Conservation (phyloP, 192 early-diverging fungal species). For the Linnemannia schmuckeri region DNA sequence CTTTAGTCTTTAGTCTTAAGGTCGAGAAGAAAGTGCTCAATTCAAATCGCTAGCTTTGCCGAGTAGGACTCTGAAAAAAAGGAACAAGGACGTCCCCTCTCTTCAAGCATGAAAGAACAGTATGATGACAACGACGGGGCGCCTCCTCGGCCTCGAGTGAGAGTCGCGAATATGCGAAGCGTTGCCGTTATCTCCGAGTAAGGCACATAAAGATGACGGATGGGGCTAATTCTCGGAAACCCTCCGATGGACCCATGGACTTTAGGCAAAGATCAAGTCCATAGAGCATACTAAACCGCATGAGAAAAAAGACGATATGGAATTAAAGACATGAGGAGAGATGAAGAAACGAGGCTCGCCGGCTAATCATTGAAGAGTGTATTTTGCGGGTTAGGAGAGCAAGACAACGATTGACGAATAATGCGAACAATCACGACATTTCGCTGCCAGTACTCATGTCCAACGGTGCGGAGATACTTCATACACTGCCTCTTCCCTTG, state of each 20-base stretch:
- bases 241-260: background rate
- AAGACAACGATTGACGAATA: background rate
- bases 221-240: background rate
- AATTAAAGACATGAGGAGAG: background rate
- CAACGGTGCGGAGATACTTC: background rate
- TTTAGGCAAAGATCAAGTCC: background rate
- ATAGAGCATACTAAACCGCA: background rate
- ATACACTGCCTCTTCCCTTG: background rate
- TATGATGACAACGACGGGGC: background rate
- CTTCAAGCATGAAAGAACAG: background rate
- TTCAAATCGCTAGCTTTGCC: background rate
- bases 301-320: background rate
- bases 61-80: conserved; percentile 6
- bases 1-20: background rate
- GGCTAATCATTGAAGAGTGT: too few relatives aligned
- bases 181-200: background rate
- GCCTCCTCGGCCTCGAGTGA: background rate
- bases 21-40: background rate
- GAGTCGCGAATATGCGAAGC: background rate
- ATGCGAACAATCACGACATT: background rate
- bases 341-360: background rate
- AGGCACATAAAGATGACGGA: background rate
- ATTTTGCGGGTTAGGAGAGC: background rate
- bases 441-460: background rate
- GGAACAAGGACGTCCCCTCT: too few relatives aligned